Conservation (phyloP, 202 grass and related monocot species). For the Bolboschoenoplectus hybrid region DNA sequence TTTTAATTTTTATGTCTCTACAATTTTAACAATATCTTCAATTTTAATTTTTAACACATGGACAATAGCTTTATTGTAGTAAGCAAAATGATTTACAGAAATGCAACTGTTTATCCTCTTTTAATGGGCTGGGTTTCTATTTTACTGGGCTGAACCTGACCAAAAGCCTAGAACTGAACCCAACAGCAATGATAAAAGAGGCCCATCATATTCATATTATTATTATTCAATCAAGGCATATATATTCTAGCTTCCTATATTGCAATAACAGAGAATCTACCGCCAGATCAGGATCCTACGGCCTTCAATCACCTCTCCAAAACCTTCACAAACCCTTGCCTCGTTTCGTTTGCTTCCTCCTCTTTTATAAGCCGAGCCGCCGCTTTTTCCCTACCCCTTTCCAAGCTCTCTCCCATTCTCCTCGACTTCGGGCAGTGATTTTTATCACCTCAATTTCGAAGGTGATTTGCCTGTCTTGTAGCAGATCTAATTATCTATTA, state of each 20-base stretch:
- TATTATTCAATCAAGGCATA: neutral
- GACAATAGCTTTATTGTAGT: too few relatives aligned
- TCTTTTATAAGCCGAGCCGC: conserved; percentile 22
- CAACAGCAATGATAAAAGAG: neutral
- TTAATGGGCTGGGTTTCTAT: neutral
- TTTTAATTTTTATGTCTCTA: too few relatives aligned
- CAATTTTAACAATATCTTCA: too few relatives aligned
- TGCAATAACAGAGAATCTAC: conserved; percentile 12
- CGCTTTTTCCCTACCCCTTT: neutral
- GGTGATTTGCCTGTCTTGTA: neutral
- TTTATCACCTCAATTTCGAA: neutral
- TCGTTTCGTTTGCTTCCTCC: too few relatives aligned
- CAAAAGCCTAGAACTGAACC: neutral
- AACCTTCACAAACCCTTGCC: conserved; percentile 33
- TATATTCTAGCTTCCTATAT: conserved; percentile 24
- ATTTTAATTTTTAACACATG: too few relatives aligned
- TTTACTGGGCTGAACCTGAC: neutral
- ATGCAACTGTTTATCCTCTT: neutral
- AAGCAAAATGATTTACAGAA: too few relatives aligned
- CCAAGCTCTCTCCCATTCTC: neutral
- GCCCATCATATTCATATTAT: neutral
- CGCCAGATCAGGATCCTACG: conserved; percentile 31
- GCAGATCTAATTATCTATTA: neutral
- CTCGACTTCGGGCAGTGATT: neutral
- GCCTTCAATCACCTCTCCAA: neutral